Conservation (phyloP, 768 basidiomycete species). For the Xerocomus brunneocitrinus region DNA sequence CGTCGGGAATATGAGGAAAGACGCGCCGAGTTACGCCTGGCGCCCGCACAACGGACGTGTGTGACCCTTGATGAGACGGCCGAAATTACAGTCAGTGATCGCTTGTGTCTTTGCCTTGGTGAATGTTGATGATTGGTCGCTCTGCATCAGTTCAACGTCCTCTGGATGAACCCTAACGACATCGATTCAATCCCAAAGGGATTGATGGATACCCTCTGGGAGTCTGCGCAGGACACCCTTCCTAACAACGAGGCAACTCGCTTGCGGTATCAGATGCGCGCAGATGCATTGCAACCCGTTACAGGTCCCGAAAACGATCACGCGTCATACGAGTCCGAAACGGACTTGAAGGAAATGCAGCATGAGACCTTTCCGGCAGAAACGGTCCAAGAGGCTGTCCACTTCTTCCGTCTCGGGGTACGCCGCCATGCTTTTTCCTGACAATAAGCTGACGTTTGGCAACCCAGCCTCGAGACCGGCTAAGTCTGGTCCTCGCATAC, state of each 20-base stretch:
- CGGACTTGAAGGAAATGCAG: slow-evolving; percentile 16
- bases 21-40: slow-evolving; percentile 65
- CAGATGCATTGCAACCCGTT: slow-evolving; percentile 60
- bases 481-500: slow-evolving; percentile 65
- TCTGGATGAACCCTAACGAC: slow-evolving; percentile 71
- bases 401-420: slow-evolving; percentile 66
- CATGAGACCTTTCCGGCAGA: slow-evolving; percentile 45
- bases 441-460: slow-evolving; percentile 10
- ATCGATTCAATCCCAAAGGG: slow-evolving; percentile 62
- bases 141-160: slow-evolving; percentile 64
- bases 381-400: slow-evolving; percentile 58
- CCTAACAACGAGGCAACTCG: slow-evolving; percentile 36
- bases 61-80: slow-evolving; percentile 67
- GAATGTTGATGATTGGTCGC: slow-evolving; percentile 4
- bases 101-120: neutral
- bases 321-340: slow-evolving; percentile 17
- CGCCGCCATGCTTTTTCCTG: slow-evolving; percentile 14
- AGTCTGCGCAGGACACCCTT: slow-evolving; percentile 31
- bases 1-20: slow-evolving; percentile 72
- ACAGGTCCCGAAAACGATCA: slow-evolving; percentile 33
- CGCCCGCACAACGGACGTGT: slow-evolving; percentile 72
- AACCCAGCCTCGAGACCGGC: slow-evolving; percentile 62
- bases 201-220: slow-evolving; percentile 52
- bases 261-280: slow-evolving; percentile 71
- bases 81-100: slow-evolving; percentile 44